A percentile compares a stretch with the other conserved stretches of the same genome.
phyloP scores from a whole-genome alignment of 129 eudicot genomes.

The Flaveria bidentis region DNA sequence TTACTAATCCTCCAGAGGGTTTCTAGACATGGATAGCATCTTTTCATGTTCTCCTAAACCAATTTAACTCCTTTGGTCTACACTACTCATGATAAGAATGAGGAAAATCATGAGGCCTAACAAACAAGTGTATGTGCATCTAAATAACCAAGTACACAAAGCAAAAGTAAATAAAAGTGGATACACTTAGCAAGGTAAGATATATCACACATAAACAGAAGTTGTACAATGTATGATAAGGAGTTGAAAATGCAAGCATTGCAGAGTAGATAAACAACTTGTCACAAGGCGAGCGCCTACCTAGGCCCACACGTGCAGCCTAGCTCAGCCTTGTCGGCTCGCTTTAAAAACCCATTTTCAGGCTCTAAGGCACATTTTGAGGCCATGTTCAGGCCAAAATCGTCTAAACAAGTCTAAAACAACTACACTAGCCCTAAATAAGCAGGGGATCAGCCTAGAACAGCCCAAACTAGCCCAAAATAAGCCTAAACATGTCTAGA shows the following conservation, averaged over 20 bases:
- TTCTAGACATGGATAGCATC: conserved; percentile 1
- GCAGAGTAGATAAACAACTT: background rate
- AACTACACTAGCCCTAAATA: too few relatives aligned
- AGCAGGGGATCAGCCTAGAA: too few relatives aligned
- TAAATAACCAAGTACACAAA: background rate
- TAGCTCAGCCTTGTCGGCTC: too few relatives aligned
- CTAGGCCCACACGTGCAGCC: too few relatives aligned
- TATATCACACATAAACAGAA: background rate
- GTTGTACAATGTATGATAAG: background rate
- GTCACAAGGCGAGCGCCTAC: too few relatives aligned
- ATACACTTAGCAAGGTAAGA: background rate
- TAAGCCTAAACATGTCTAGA: too few relatives aligned
- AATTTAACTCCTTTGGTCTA: conserved; percentile 19
- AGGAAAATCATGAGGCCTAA: background rate
- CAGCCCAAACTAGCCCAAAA: too few relatives aligned
- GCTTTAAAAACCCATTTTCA: too few relatives aligned
- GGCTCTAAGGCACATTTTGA: too few relatives aligned
- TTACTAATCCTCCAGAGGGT: background rate
- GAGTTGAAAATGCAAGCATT: conserved; percentile 3
- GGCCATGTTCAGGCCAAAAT: too few relatives aligned
- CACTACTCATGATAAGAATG: conserved; percentile 3
- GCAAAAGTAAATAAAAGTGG: background rate
- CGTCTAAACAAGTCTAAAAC: too few relatives aligned
- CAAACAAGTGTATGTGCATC: background rate
- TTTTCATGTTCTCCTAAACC: conserved; percentile 6